Percentiles rank a stretch among this genome's conserved stretches.
Evolutionary conservation across 2,329 filamentous ascomycete species (phyloP).

Genomic region (Alternaria arborescens): DNA sequence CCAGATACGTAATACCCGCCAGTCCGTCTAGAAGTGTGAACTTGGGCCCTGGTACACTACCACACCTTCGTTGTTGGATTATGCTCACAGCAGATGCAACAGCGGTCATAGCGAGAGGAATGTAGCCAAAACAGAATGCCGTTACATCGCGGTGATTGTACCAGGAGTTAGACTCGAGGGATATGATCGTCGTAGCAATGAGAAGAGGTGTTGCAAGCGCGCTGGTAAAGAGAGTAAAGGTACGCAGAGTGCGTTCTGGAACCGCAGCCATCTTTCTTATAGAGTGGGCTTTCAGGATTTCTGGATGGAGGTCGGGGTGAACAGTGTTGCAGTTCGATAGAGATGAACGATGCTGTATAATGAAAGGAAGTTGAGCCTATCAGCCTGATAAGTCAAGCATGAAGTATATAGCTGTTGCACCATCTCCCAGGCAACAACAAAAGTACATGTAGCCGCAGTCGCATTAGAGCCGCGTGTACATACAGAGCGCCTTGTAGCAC

Average conservation of each 20-base stretch:
- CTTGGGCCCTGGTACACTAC: conserved; percentile 1
- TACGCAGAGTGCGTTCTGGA: conserved; percentile 21
- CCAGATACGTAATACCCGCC: conserved; percentile 14
- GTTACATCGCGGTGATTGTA: not conserved
- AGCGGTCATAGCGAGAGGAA: conserved; percentile 24
- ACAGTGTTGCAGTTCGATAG: not conserved
- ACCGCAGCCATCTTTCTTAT: conserved; percentile 3
- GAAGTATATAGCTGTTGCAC: not conserved
- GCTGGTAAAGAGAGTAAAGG: conserved; percentile 15
- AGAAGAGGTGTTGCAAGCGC: conserved; percentile 23
- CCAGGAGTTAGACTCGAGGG: conserved; percentile 8
- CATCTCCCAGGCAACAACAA: conserved; percentile 26
- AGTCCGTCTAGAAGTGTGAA: conserved; percentile 17
- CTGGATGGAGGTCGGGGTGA: not conserved
- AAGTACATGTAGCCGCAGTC: not conserved
- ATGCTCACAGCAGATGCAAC: conserved; percentile 14
- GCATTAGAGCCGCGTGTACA: conserved; percentile 16
- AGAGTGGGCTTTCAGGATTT: not conserved
- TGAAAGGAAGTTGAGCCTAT: not conserved
- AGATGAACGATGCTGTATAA: not conserved
- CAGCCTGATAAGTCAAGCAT: not conserved
- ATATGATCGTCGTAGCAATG: conserved; percentile 21
- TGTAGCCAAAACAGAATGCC: conserved; percentile 25
- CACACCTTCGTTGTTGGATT: conserved; percentile 9
- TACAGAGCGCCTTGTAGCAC: conserved; percentile 3